phyloP scores from a whole-genome alignment of 495 filamentous ascomycete genomes.

The Penicillium taxi region DNA sequence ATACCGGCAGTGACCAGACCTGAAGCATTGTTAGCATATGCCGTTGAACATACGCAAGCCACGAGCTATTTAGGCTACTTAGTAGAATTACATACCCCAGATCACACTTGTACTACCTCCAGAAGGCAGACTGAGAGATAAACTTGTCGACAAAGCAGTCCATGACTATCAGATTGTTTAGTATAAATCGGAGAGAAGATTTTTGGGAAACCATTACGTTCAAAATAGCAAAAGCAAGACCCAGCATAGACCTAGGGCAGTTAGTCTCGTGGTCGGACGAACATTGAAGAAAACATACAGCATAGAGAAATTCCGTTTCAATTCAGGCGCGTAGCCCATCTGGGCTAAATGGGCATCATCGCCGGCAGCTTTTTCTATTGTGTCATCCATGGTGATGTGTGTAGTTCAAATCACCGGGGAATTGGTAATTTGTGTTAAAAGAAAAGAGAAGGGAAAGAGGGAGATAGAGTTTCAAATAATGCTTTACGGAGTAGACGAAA shows the following conservation, averaged over 20 bases:
- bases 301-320: constrained; percentile 51
- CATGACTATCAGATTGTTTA: constrained; percentile 28
- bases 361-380: constrained; percentile 21
- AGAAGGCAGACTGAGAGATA: constrained; percentile 41
- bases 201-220: constrained; percentile 25
- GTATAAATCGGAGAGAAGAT: not conserved
- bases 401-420: not conserved
- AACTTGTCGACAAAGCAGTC: constrained; percentile 45
- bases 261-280: constrained; percentile 7
- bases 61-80: not conserved
- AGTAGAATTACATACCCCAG: constrained; percentile 31
- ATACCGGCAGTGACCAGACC: constrained; percentile 62
- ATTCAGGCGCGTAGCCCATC: constrained; percentile 57
- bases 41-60: no score
- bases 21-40: constrained; percentile 8
- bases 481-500: constrained; percentile 5
- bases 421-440: not conserved
- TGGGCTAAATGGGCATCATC: constrained; percentile 51
- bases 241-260: constrained; percentile 39
- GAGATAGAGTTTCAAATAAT: not conserved
- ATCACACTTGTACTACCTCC: constrained; percentile 42
- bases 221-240: constrained; percentile 47
- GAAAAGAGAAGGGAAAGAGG: not conserved
- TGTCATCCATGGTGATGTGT: constrained; percentile 5
- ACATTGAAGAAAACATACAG: constrained; percentile 22